Conservation (phyloP, 164 flowering plant species). For the Tetrastigma voinierianum region DNA sequence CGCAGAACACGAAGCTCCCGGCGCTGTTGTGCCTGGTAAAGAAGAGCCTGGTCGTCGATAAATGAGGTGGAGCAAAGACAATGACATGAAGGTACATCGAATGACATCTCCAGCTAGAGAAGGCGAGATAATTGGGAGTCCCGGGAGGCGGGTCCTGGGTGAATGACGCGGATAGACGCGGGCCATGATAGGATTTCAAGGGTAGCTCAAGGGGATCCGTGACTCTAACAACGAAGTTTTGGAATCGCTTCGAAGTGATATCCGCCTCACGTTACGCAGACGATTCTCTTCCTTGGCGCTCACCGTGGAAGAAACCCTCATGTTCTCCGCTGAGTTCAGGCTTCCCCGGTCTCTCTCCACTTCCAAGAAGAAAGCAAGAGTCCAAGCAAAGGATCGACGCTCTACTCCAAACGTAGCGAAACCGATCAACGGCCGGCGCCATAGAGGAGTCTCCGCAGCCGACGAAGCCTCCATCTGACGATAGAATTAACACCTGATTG, state of each 20-base stretch:
- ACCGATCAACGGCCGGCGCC: conserved; percentile 91
- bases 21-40: neutral
- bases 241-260: conserved; percentile 64
- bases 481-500: no score
- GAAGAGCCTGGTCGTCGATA: neutral
- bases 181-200: conserved; percentile 65
- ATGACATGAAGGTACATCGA: conserved; percentile 36
- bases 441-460: conserved; percentile 77
- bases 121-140: conserved; percentile 87
- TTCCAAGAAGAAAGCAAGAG: conserved; percentile 61
- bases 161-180: conserved; percentile 89
- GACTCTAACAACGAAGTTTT: conserved; percentile 61
- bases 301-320: conserved; percentile 88
- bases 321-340: conserved; percentile 89
- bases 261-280: conserved; percentile 93
- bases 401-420: conserved; percentile 70
- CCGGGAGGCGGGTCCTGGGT: conserved; percentile 94
- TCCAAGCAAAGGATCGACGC: conserved; percentile 73
- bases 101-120: conserved; percentile 78
- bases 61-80: neutral
- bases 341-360: conserved; percentile 70
- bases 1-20: conserved; percentile 28
- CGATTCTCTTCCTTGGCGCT: conserved; percentile 88
- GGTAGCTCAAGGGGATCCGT: conserved; percentile 66
- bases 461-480: conserved; percentile 86